phyloP scores from a whole-genome alignment of 495 filamentous ascomycete species.

The Penicillium lividum region DNA sequence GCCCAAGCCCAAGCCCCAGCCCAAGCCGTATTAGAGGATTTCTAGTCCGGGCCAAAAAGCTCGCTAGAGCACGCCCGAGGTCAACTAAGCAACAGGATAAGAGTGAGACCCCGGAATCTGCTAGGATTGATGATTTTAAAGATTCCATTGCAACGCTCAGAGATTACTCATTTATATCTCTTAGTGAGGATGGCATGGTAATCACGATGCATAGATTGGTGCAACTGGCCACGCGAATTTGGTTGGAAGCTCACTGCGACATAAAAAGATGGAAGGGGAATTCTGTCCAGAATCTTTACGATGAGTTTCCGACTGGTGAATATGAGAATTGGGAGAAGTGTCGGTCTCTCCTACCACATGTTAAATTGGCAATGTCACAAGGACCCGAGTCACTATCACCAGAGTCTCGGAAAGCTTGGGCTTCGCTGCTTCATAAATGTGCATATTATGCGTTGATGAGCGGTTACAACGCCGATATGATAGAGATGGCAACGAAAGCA shows the following conservation, averaged over 20 bases:
- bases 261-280: constrained; percentile 33
- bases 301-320: background rate
- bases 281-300: constrained; percentile 36
- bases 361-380: constrained; percentile 16
- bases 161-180: constrained; percentile 44
- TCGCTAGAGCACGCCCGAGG: too few relatives aligned
- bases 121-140: constrained; percentile 33
- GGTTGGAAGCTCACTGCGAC: constrained; percentile 28
- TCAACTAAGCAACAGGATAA: background rate
- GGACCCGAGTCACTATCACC: constrained; percentile 12
- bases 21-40: too few relatives aligned
- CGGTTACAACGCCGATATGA: background rate
- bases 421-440: constrained; percentile 20
- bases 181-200: background rate
- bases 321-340: constrained; percentile 5
- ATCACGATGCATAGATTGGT: constrained; percentile 29
- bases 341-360: constrained; percentile 30
- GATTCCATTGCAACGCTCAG: constrained; percentile 40
- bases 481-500: background rate
- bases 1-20: too few relatives aligned
- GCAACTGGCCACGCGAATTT: constrained; percentile 23
- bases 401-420: constrained; percentile 18
- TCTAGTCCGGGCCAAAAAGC: too few relatives aligned
- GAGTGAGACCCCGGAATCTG: background rate
- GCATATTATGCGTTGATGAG: background rate